Conservation (phyloP, 148 eudicot genomes). For the Persicaria tinctoria region DNA sequence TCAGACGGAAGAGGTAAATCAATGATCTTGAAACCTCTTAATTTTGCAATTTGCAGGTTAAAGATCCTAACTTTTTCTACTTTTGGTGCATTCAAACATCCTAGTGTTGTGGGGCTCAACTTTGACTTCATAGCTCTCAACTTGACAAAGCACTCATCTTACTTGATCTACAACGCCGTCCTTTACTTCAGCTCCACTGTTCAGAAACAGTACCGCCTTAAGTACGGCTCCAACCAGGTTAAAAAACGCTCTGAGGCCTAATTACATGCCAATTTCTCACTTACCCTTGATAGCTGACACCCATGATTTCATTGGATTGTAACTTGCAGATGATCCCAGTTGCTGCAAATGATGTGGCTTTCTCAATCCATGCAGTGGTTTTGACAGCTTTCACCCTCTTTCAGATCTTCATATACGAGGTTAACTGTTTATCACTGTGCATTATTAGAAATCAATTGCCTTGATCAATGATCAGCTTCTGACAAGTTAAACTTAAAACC, state of each 20-base stretch:
- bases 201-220: slow-evolving; percentile 65
- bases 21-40: background rate
- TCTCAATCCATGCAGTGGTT: slow-evolving; percentile 77
- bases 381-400: slow-evolving; percentile 72
- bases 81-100: background rate
- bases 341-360: slow-evolving; percentile 90
- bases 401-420: slow-evolving; percentile 82
- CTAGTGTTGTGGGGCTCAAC: slow-evolving; percentile 85
- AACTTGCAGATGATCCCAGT: slow-evolving; percentile 81
- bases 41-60: background rate
- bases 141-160: slow-evolving; percentile 88
- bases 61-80: too few relatives aligned
- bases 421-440: slow-evolving; percentile 17
- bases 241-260: background rate
- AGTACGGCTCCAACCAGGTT: slow-evolving; percentile 64
- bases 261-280: background rate
- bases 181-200: slow-evolving; percentile 69
- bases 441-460: background rate
- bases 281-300: background rate
- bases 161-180: slow-evolving; percentile 73
- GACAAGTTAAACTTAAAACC: background rate
- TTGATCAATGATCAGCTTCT: background rate
- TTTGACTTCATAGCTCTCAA: slow-evolving; percentile 82
- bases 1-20: slow-evolving; percentile 67
- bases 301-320: background rate